A percentile compares a stretch with the other conserved stretches of the same genome.
Evolutionary conservation across 495 filamentous ascomycete species (phyloP).

Genomic region (Podospora appendiculata): DNA sequence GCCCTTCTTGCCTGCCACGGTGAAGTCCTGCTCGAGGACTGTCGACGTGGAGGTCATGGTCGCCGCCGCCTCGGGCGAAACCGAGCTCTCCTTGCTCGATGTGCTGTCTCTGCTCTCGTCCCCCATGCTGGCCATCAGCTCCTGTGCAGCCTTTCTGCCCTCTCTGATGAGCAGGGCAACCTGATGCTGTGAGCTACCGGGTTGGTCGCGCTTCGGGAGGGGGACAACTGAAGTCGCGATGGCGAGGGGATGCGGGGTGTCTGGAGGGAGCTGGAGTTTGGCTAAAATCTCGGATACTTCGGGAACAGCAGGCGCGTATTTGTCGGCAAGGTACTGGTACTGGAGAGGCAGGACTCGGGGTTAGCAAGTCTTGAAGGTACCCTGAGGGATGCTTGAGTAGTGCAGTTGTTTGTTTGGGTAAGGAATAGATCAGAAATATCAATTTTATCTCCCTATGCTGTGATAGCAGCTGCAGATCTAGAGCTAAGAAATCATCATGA

Average conservation of each 20-base stretch:
- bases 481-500: slow-evolving; percentile 61
- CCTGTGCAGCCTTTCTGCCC: slow-evolving; percentile 39
- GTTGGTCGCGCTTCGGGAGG: slow-evolving; percentile 34
- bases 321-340: slow-evolving; percentile 50
- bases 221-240: slow-evolving; percentile 41
- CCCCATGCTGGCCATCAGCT: slow-evolving; percentile 35
- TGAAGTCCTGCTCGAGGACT: slow-evolving; percentile 58
- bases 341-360: slow-evolving; percentile 10
- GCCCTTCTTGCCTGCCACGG: slow-evolving; percentile 52
- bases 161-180: slow-evolving; percentile 47
- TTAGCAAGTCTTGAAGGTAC: slow-evolving; percentile 8
- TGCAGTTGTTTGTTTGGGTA: slow-evolving; percentile 24
- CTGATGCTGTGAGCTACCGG: slow-evolving; percentile 40
- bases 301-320: slow-evolving; percentile 45
- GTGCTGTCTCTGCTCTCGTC: slow-evolving; percentile 28
- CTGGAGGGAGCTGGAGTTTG: slow-evolving; percentile 48
- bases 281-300: slow-evolving; percentile 46
- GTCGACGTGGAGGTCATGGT: slow-evolving; percentile 44
- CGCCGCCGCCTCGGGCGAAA: slow-evolving; percentile 25
- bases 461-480: slow-evolving; percentile 59
- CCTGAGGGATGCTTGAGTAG: slow-evolving; percentile 4
- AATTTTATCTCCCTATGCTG: slow-evolving; percentile 43
- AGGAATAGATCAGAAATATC: slow-evolving; percentile 25
- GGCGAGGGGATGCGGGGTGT: slow-evolving; percentile 34
- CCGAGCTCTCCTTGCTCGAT: slow-evolving; percentile 30